A percentile compares a stretch with the other conserved stretches of the same genome.
phyloP scores from a whole-genome alignment of 140 eudicot genomes.

The Ambrosia hybrid region DNA sequence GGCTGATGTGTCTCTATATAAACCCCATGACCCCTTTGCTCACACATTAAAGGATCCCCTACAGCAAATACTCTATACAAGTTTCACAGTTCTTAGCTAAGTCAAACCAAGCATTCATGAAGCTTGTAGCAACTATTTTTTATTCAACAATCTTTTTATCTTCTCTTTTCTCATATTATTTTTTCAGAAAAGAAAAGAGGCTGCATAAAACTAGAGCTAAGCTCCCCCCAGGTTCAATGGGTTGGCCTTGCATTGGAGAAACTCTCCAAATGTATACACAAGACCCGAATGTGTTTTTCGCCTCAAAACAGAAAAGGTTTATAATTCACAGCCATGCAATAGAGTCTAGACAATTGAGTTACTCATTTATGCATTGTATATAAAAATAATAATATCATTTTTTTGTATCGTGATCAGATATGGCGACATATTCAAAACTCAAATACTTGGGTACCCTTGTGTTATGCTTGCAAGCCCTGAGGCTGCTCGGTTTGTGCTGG shows the following conservation, averaged over 20 bases:
- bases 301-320: conserved; percentile 67
- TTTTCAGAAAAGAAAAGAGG: conserved; percentile 36
- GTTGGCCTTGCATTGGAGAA: conserved; percentile 82
- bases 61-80: conserved; percentile 9
- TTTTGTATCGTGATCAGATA: conserved; percentile 43
- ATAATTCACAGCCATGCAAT: background rate
- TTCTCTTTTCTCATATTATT: conserved; percentile 38
- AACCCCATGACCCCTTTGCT: conserved; percentile 37
- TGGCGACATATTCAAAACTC: conserved; percentile 83
- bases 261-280: conserved; percentile 75
- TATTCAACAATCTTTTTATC: conserved; percentile 43
- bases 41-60: conserved; percentile 10
- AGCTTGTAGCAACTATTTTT: conserved; percentile 34
- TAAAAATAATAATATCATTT: background rate
- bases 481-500: conserved; percentile 74
- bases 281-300: conserved; percentile 58
- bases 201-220: conserved; percentile 35
- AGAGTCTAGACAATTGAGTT: background rate
- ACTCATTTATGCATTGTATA: conserved; percentile 9
- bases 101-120: conserved; percentile 34
- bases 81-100: background rate
- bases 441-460: conserved; percentile 88
- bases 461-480: conserved; percentile 89
- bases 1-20: conserved; percentile 34
- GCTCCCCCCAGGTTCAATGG: conserved; percentile 86